Evolutionary conservation across 2,329 filamentous ascomycete genomes (phyloP), one percentile per base, ranked within the genome.

Genomic region (Colletotrichum orchidophilum): DNA sequence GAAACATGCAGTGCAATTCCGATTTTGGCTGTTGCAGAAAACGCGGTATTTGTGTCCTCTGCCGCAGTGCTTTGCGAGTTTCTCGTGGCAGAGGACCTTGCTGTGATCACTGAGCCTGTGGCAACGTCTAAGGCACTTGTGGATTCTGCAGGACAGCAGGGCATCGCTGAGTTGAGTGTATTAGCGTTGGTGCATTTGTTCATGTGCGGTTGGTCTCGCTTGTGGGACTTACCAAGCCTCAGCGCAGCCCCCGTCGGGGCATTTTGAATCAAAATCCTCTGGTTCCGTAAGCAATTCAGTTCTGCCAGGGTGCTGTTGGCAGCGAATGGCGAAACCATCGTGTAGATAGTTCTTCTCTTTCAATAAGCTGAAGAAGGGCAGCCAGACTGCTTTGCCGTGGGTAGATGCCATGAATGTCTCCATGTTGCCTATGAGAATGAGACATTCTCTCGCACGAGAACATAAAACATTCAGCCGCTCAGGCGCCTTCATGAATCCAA

Each of bases 341-440:
- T 88, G 87, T 0, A 93, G 74, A 53, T 87, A 84, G 0, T 82
- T 81, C 1, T 84, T 82, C 0, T 81, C 74, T 61, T 87, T 88
- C 24, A 95, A 74, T 0, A 85, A 76, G 0, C 88, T 79, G 49
- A 94, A 87, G 26, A 93, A 87, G 0, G 83, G 83, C 0, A 73
- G 73, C 92, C 92, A 94, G 0, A 87, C 79, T 0, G 82, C 78
- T 49, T 82, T 84, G 1, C 90, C 90, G 75, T 90, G 91, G 29
- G 83, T 83, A 73, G 86, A 88, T 2, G 83, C 81, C 75, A 88
- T 84, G 73, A 94, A 94, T 0, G 93, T 95, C 0, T 87, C 80
- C 65, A 89, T 85, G 75, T 94, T 94, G 0, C 93, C 92, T 53
- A 94, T 87, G 73, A 95, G 83, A n/a, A 94, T 87, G 15, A 95